Evolutionary conservation across 305 asterid species (phyloP), one percentile per base, ranked within the genome.

Genomic region (Rubia peregrina): DNA sequence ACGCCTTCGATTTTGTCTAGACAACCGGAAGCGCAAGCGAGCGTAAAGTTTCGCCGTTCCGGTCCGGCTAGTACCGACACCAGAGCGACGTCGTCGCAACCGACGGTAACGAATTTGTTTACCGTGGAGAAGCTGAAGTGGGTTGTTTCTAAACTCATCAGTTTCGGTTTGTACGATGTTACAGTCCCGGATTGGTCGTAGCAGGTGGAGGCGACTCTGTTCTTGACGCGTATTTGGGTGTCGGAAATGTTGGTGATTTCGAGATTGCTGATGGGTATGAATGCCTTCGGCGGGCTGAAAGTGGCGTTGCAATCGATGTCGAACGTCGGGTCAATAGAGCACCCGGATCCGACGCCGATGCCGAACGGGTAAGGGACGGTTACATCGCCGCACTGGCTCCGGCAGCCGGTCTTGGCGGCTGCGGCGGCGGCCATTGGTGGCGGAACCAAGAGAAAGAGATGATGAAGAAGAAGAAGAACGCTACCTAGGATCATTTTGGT

Each of bases 321-420:
- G 57, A 51, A 51, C 17, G 57, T 4, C 57, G 57, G 57, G 57
- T 51, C 57, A 0, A 51, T 17, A 21, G 57, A 51, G 57, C 57
- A 51, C 21, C 22, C 22, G 21, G 57, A 51, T 17, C 57, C 57
- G 57, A 51, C 57, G 1, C 57, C 57, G 21, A 51, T 16, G 8
- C 57, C 57, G 57, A 51, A 51, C 57, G 57, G 57, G 57, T 51
- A 51, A 16, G 57, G 22, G 9, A 51, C 57, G 57, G 57, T 51
- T 5, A 51, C 21, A 5, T 17, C 8, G 57, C 57, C 57, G 57
- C 57, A 51, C 7, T 16, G 16, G 8, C 9, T 51, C 57, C 22
- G 57, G 19, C 57, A 51, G 9, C 57, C 57, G 57, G 57, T 5
- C 1, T 51, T 51, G 0, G 17, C 3, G 6, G n/a, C n/a, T n/a